Base-by-base conservation (phyloP, 352 stramenopile genomes). In the Pythium chondricola region DNA sequence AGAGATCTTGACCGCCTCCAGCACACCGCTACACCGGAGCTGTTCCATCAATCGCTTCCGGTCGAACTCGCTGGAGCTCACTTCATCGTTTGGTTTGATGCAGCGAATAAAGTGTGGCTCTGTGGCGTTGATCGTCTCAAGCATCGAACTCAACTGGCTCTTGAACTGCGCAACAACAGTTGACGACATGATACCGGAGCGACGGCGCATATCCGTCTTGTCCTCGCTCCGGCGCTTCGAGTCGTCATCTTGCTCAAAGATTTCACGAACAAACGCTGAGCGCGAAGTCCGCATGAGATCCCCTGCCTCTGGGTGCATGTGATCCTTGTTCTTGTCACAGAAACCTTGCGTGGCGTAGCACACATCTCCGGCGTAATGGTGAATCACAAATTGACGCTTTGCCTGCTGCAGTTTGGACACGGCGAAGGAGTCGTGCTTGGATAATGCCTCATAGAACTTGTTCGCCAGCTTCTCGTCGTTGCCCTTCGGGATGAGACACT, bases 61-160 rank as follows among this genome's bases (percentile, higher is more conserved):
- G 6, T 91, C 74, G 17, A 96, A 88, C 18, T 71, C 47, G 4
- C 55, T 68, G 6, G 74, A 62, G 27, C 78, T 87, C 2, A 65
- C 69, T 22, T 67, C 53, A 35, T 93, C 83, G 33, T 96, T 96
- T 1, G 84, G 84, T 52, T 96, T 96, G 29, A 96, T 89, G 48
- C 85, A 96, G 7, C 85, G 85, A 59, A 96, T 85, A 57, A 95
- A 96, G 52, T 96, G 85, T 10, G 96, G 94, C 38, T 97, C 79
- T 0, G 94, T 98, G 9, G 76, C 82, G 58, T 98, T 95, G 14
- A 99, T 69, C 17, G 97, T 92, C 2, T 93, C 82, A 10, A 99
- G 72, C 40, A 99, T 78, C 11, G 84, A 75, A 22, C 62, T 83
- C 2, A 99, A 68, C 49, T 99, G 95, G 20, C 62, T 88, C 43